A percentile compares a stretch with the other conserved stretches of the same genome.
Evolutionary conservation across 257 asterid species (phyloP).

Genomic region (Solanum stenotomum): DNA sequence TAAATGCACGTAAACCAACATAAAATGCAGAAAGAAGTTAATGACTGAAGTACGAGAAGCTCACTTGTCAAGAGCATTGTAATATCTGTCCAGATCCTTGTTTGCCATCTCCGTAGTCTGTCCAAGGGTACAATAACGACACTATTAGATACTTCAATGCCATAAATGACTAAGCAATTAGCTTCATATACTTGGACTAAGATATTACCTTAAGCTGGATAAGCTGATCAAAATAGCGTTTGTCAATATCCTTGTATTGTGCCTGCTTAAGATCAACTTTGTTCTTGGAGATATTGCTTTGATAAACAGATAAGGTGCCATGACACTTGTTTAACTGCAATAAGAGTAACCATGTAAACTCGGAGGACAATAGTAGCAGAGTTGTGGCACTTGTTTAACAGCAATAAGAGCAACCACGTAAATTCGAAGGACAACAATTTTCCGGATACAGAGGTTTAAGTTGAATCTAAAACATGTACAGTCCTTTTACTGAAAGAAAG

Average conservation of each 20-base stretch:
- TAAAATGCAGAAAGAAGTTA: not conserved
- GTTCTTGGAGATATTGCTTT: conserved; percentile 69
- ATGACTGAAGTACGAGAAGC: conserved; percentile 7
- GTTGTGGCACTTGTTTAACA: conserved; percentile 67
- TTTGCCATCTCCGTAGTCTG: conserved; percentile 99
- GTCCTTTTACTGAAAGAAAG: not conserved
- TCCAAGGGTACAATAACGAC: conserved; percentile 9
- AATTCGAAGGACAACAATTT: not conserved
- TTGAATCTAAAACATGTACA: not conserved
- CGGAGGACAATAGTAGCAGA: conserved; percentile 9
- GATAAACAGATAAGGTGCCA: conserved; percentile 79
- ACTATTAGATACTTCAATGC: not conserved
- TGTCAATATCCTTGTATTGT: conserved; percentile 94
- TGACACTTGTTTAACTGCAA: conserved; percentile 68
- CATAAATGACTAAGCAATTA: not conserved
- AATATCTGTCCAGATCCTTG: conserved; percentile 95
- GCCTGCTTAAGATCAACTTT: conserved; percentile 78
- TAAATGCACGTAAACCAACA: not conserved
- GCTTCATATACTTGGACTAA: not conserved
- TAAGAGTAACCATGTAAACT: not conserved
- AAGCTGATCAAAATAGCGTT: conserved; percentile 89
- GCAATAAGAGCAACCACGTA: conserved; percentile 12
- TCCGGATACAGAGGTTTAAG: not conserved
- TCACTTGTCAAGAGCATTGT: conserved; percentile 94
- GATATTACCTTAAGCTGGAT: conserved; percentile 83